A percentile compares a stretch with the other conserved stretches of the same genome.
These are phyloP conservation scores for Ceriops decandra DNA, from an alignment of 345 rosid species.

Conservation along the genomic window DNA sequence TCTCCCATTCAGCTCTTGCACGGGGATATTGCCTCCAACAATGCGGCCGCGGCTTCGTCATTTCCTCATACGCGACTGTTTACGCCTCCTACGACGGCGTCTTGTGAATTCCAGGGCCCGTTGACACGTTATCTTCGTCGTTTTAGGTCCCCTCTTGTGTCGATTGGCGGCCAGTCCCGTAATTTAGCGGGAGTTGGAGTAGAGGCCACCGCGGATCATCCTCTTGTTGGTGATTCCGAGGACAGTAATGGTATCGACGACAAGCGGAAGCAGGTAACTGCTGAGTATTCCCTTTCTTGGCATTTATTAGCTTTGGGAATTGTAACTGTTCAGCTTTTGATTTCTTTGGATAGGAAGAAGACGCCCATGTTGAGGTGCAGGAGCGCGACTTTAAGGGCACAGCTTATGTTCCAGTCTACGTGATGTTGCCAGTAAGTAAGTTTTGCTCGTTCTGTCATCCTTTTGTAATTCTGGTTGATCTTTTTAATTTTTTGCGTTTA, in stretches of 20 bases:
- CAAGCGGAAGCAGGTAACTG: constrained; percentile 45
- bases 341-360: constrained; percentile 39
- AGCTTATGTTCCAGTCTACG: constrained; percentile 78
- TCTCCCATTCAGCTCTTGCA: constrained; percentile 1
- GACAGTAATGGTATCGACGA: constrained; percentile 33
- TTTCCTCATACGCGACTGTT: not conserved
- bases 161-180: constrained; percentile 25
- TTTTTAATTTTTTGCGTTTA: not conserved
- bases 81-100: not conserved
- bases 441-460: constrained; percentile 1
- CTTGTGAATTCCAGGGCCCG: not conserved
- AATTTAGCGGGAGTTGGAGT: constrained; percentile 38
- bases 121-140: not conserved
- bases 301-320: not conserved
- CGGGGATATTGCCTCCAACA: not conserved
- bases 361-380: constrained; percentile 37
- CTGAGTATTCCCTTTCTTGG: not conserved
- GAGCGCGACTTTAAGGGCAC: constrained; percentile 87
- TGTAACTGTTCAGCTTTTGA: not conserved
- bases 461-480: not conserved
- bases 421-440: constrained; percentile 82
- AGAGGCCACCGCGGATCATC: constrained; percentile 41
- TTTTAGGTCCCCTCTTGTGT: not conserved
- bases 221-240: constrained; percentile 41
- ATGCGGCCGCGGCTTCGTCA: constrained; percentile 1